Percentiles rank a stretch among this genome's conserved stretches.
phyloP scores from a whole-genome alignment of 1,284 basidiomycete species.

The Schizophyllum commune region DNA sequence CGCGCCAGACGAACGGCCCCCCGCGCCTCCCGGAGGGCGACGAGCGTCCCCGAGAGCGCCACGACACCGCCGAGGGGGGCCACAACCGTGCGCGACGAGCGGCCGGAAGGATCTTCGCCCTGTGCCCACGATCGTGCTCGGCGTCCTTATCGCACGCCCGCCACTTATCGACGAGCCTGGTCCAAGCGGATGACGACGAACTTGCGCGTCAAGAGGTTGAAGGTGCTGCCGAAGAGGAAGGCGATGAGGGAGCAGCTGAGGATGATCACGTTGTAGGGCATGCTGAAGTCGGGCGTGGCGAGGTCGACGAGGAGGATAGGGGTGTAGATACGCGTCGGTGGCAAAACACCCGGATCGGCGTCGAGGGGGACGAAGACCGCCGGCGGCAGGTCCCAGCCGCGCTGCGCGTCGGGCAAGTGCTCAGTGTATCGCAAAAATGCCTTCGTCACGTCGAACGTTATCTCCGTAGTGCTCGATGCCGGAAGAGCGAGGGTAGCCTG shows the following conservation, averaged over 20 bases:
- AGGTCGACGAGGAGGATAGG: conserved; percentile 80
- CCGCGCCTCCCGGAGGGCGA: neutral
- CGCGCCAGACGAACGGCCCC: neutral
- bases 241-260: conserved; percentile 89
- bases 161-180: conserved; percentile 17
- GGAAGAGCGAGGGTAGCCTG: conserved; percentile 71
- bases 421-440: conserved; percentile 91
- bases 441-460: conserved; percentile 76
- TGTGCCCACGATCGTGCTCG: neutral
- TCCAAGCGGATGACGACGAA: conserved; percentile 49
- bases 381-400: conserved; percentile 88
- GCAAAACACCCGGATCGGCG: conserved; percentile 6
- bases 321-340: conserved; percentile 60
- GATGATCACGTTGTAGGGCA: conserved; percentile 99
- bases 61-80: neutral
- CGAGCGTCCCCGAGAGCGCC: neutral
- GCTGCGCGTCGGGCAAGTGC: conserved; percentile 91
- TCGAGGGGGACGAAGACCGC: conserved; percentile 60
- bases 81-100: neutral
- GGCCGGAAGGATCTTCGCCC: conserved; percentile 1
- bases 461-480: conserved; percentile 50
- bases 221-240: conserved; percentile 87
- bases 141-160: conserved; percentile 1
- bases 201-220: conserved; percentile 80
- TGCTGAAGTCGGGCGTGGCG: conserved; percentile 96